Conservation (phyloP, 257 asterid species). For the Solanum okadae region DNA sequence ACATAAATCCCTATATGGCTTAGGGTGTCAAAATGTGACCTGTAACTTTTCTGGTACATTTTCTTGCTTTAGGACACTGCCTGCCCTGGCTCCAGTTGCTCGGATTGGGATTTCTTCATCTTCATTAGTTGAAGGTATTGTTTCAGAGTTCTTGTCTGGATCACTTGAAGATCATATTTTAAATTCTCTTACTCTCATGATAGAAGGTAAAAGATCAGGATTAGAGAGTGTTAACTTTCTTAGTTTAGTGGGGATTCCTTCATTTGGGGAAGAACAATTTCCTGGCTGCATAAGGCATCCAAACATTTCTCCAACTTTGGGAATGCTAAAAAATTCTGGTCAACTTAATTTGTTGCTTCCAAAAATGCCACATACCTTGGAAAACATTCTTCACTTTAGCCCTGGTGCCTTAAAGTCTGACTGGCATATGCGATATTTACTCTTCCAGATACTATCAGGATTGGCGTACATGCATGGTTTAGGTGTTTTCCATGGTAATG, state of each 20-base stretch:
- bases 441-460: constrained; percentile 82
- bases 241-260: constrained; percentile 67
- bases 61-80: constrained; percentile 72
- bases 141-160: constrained; percentile 54
- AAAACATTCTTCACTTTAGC: constrained; percentile 62
- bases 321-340: constrained; percentile 51
- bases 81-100: constrained; percentile 73
- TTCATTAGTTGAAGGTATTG: constrained; percentile 47
- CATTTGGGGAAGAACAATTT: constrained; percentile 43
- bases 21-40: constrained; percentile 32
- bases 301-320: constrained; percentile 68
- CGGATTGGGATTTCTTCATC: constrained; percentile 42
- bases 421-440: constrained; percentile 57
- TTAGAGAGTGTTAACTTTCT: constrained; percentile 58
- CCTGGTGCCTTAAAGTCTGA: constrained; percentile 65
- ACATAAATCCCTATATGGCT: constrained; percentile 24
- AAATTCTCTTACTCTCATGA: constrained; percentile 44
- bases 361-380: constrained; percentile 61
- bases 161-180: constrained; percentile 60
- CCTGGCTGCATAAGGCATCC: constrained; percentile 98
- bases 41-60: constrained; percentile 52
- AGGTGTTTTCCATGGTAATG: constrained; percentile 63
- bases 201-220: constrained; percentile 60
- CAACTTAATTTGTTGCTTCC: constrained; percentile 49
- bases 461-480: constrained; percentile 76